These are phyloP conservation scores for Borealophlyctis nickersoniae DNA, from an alignment of 192 early-diverging fungal species.

Conservation along the genomic window DNA sequence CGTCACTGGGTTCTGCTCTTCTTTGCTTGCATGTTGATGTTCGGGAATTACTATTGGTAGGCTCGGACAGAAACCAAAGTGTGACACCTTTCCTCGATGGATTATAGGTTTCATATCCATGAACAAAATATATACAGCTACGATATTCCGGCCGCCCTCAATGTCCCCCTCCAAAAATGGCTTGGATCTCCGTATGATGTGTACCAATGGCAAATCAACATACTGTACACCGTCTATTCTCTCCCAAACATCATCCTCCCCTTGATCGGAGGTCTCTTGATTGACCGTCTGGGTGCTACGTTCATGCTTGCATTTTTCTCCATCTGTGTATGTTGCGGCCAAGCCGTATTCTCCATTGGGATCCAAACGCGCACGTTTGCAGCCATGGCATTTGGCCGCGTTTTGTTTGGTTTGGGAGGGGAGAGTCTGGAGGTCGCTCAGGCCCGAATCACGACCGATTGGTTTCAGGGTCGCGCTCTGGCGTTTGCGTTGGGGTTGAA, in stretches of 20 bases:
- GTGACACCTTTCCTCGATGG: background rate
- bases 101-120: too few relatives aligned
- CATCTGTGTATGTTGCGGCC: slow-evolving; percentile 48
- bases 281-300: slow-evolving; percentile 51
- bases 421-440: slow-evolving; percentile 55
- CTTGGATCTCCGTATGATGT: slow-evolving; percentile 31
- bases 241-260: slow-evolving; percentile 68
- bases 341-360: slow-evolving; percentile 59
- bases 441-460: slow-evolving; percentile 30
- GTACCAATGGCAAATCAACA: slow-evolving; percentile 55
- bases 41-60: slow-evolving; percentile 56
- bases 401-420: slow-evolving; percentile 64
- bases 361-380: slow-evolving; percentile 40
- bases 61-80: too few relatives aligned
- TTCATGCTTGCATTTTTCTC: slow-evolving; percentile 53
- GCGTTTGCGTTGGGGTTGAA: slow-evolving; percentile 60
- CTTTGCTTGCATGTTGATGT: slow-evolving; percentile 41
- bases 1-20: slow-evolving; percentile 25
- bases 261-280: slow-evolving; percentile 54
- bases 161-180: slow-evolving; percentile 48
- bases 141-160: slow-evolving; percentile 55
- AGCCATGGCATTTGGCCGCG: slow-evolving; percentile 52
- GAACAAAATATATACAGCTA: slow-evolving; percentile 41
- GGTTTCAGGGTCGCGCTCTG: slow-evolving; percentile 57
- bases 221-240: slow-evolving; percentile 61